Evolutionary conservation across 441 rosid genomes (phyloP), one percentile per base, ranked within the genome.

Genomic region (Gossypium aridum): DNA sequence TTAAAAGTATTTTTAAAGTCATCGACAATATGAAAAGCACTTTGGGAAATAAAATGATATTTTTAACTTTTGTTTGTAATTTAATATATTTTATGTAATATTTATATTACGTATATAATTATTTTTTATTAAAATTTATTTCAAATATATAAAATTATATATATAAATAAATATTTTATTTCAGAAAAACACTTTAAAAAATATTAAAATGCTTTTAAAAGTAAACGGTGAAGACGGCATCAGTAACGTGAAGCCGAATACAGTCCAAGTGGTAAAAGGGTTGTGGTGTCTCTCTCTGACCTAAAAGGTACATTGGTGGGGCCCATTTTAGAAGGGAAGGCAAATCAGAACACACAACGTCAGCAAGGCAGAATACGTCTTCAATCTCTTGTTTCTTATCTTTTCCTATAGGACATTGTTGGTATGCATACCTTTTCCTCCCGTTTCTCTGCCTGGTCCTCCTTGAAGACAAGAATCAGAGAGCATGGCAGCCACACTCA

Each of bases 401-500:
- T 72, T 37, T 17, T n/a, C 3, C 13, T 20, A 4, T 20, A 3
- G 13, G 13, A 19, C 23, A 28, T 5, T 20, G 54, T 43, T 17
- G 14, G 5, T 37, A 23, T 57, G 8, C 28, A 23, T 51, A 69
- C 26, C 49, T 22, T 20, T 20, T 37, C 7, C 57, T 17, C 19
- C n/a, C 13, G 0, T 13, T 8, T 39, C 43, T 25, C 64, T 56
- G 26, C 74, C 12, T 8, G n/a, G 6, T 7, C 23, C 45, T 51
- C 12, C 7, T 22, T 19, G 4, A 54, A 20, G 17, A 17, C 25
- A 51, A 28, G 80, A 56, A 14, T 20, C 5, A 20, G 62, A 56
- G 62, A 79, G 85, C 81, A 91, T 91, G 98, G 91, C 92, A 63
- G 72, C 88, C 91, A 87, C 96, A 70, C 88, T 88, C 76, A 74